Evolutionary conservation across 495 filamentous ascomycete genomes (phyloP).

Genomic region (Endocarpon pusillum): DNA sequence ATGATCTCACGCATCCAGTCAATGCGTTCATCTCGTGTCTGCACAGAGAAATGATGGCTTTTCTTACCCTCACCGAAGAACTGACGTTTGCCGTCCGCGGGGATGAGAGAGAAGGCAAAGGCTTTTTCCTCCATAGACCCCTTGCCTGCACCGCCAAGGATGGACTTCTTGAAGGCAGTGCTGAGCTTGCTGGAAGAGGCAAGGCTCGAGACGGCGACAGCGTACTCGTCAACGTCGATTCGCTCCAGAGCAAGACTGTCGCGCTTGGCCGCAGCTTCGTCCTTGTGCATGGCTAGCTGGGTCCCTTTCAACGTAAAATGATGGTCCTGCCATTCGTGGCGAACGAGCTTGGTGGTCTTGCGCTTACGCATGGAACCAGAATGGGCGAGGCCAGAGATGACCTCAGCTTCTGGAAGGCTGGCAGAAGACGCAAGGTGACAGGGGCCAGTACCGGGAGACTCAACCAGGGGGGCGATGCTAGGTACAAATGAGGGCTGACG

Average conservation of each 20-base stretch:
- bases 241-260: conserved; percentile 45
- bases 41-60: conserved; percentile 88
- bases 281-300: conserved; percentile 62
- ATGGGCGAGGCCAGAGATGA: conserved; percentile 36
- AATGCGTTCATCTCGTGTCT: conserved; percentile 71
- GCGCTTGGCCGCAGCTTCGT: conserved; percentile 34
- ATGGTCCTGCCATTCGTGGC: conserved; percentile 85
- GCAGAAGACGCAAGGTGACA: conserved; percentile 14
- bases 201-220: conserved; percentile 70
- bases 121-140: conserved; percentile 31
- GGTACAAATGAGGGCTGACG: conserved; percentile 3
- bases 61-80: conserved; percentile 35
- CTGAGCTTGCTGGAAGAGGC: conserved; percentile 60
- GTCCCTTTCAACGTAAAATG: conserved; percentile 81
- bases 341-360: conserved; percentile 67
- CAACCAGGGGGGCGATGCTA: conserved; percentile 8
- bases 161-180: conserved; percentile 73
- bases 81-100: conserved; percentile 37
- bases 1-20: conserved; percentile 98
- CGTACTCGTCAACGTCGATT: conserved; percentile 90
- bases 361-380: conserved; percentile 90
- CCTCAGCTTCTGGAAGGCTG: conserved; percentile 3
- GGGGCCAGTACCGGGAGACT: conserved; percentile 18
- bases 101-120: conserved; percentile 85
- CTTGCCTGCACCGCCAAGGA: conserved; percentile 33